A percentile compares a stretch with the other conserved stretches of the same genome.
Conservation (phyloP, 768 basidiomycete species). For the Kwoniella pini region DNA sequence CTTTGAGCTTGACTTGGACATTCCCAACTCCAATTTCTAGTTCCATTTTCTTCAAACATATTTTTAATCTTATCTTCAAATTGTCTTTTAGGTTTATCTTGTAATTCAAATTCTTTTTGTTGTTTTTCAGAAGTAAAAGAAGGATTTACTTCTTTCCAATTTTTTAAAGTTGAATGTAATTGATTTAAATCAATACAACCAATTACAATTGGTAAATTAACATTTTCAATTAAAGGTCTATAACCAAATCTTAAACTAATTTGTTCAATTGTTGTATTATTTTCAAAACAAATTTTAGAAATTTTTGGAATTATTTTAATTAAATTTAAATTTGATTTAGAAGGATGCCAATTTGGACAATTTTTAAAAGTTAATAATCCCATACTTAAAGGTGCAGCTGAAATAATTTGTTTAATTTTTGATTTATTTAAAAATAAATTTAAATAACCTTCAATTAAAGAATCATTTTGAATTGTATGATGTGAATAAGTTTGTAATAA, state of each 20-base stretch:
- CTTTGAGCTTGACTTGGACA: slow-evolving; percentile 29
- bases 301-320: slow-evolving; percentile 27
- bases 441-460: slow-evolving; percentile 42
- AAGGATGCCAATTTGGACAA: slow-evolving; percentile 53
- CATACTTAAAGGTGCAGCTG: slow-evolving; percentile 54
- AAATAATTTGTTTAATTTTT: slow-evolving; percentile 39
- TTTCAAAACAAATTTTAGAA: slow-evolving; percentile 20
- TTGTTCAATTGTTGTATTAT: slow-evolving; percentile 39
- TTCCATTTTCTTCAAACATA: slow-evolving; percentile 36
- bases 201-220: slow-evolving; percentile 48
- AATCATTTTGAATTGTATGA: slow-evolving; percentile 48
- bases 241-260: slow-evolving; percentile 49
- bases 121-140: slow-evolving; percentile 3
- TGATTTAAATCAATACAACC: slow-evolving; percentile 50
- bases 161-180: slow-evolving; percentile 38
- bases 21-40: slow-evolving; percentile 45
- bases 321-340: slow-evolving; percentile 12
- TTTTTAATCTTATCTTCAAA: slow-evolving; percentile 23
- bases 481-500: slow-evolving; percentile 54
- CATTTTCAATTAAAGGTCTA: slow-evolving; percentile 27
- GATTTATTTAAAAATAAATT: slow-evolving; percentile 31
- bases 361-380: slow-evolving; percentile 47
- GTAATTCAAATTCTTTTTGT: neutral
- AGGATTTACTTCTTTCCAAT: slow-evolving; percentile 9
- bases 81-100: slow-evolving; percentile 19